Evolutionary conservation across 768 basidiomycete species (phyloP).

Genomic region (Polyporus arcularius): DNA sequence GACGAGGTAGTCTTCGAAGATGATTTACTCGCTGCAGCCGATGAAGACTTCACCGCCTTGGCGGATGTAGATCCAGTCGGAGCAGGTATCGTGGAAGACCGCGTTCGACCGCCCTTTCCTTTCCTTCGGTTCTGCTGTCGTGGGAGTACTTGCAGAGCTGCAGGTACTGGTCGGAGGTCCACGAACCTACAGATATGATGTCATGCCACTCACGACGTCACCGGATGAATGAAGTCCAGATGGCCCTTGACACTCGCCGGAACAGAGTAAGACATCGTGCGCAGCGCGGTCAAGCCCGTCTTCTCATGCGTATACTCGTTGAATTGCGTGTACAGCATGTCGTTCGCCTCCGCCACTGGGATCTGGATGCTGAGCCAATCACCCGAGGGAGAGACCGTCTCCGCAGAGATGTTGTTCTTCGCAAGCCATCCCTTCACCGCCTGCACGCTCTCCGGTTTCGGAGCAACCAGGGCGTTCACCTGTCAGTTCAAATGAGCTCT

Average conservation of each 20-base stretch:
- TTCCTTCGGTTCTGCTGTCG: too few species aligned
- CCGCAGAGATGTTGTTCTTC: slow-evolving; percentile 24
- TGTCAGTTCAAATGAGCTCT: not conserved
- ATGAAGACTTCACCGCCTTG: not conserved
- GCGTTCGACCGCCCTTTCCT: not conserved
- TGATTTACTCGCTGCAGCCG: not conserved
- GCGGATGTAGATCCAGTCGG: not conserved
- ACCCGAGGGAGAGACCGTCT: slow-evolving; percentile 25
- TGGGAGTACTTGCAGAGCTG: not conserved
- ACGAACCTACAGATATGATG: slow-evolving; percentile 36
- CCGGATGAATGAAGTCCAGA: slow-evolving; percentile 31
- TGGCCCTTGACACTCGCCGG: slow-evolving; percentile 27
- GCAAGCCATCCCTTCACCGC: slow-evolving; percentile 30
- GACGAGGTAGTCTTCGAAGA: not conserved
- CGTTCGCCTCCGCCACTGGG: slow-evolving; percentile 30
- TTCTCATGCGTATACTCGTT: slow-evolving; percentile 25
- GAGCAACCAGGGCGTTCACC: slow-evolving; percentile 44
- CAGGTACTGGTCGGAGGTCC: slow-evolving; percentile 7
- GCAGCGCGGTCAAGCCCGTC: slow-evolving; percentile 23
- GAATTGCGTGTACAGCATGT: slow-evolving; percentile 29
- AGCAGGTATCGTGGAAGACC: not conserved
- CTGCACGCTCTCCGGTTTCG: slow-evolving; percentile 19
- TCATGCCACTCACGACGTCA: slow-evolving; percentile 23
- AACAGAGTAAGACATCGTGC: slow-evolving; percentile 33
- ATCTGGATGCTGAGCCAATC: slow-evolving; percentile 29